These are phyloP conservation scores for Aureobasidium sp. DNA, from an alignment of 2,329 filamentous ascomycete genomes.

Conservation along the genomic window DNA sequence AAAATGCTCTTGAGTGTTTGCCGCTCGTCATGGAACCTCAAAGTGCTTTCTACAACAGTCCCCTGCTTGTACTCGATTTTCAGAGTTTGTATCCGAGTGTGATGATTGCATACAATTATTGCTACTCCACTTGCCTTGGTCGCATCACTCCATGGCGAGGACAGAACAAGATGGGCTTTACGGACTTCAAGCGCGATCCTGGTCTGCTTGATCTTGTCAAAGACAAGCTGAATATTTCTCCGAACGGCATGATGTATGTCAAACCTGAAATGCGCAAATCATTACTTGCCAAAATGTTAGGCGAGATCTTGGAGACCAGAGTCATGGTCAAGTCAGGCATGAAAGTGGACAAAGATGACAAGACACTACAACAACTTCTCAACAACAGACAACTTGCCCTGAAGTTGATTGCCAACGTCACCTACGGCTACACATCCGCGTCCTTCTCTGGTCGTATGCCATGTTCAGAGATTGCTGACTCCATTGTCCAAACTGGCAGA, in stretches of 20 bases:
- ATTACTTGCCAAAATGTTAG: constrained; percentile 89
- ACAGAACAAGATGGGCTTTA: constrained; percentile 88
- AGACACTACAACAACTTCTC: constrained; percentile 70
- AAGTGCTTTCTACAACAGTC: constrained; percentile 86
- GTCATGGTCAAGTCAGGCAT: constrained; percentile 98
- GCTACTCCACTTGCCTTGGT: constrained; percentile 93
- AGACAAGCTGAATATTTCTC: constrained; percentile 82
- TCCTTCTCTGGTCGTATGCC: constrained; percentile 97
- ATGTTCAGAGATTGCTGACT: constrained; percentile 94
- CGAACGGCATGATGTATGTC: constrained; percentile 94
- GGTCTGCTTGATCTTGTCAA: constrained; percentile 68
- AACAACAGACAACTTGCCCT: constrained; percentile 92
- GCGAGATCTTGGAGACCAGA: constrained; percentile 88
- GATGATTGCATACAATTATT: constrained; percentile 99
- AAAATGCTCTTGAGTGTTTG: constrained; percentile 90
- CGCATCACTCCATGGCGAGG: constrained; percentile 83
- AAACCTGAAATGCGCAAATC: constrained; percentile 81
- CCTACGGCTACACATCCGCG: constrained; percentile 94
- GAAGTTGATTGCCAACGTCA: constrained; percentile 97
- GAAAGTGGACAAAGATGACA: constrained; percentile 88
- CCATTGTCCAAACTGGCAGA: constrained; percentile 90
- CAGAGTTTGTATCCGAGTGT: constrained; percentile 94
- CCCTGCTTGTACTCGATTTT: constrained; percentile 86
- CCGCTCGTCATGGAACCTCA: constrained; percentile 97
- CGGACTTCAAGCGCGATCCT: constrained; percentile 70